These are phyloP conservation scores for Polygonum maritimum DNA, from an alignment of 148 eudicot species.

Conservation along the genomic window DNA sequence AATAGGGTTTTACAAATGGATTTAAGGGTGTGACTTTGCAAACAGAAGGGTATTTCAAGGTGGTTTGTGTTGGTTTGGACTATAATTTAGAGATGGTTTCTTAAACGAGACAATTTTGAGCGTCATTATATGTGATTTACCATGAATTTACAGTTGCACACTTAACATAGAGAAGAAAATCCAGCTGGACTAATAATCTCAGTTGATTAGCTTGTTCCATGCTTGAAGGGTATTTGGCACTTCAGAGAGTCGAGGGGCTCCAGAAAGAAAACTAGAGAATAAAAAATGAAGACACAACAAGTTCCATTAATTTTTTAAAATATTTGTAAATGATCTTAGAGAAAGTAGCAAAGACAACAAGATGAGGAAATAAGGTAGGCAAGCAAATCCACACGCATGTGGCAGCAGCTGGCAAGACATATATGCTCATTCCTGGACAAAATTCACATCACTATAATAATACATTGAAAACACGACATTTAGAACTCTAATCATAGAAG, in stretches of 20 bases:
- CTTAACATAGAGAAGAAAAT: too few species aligned
- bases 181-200: too few species aligned
- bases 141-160: too few species aligned
- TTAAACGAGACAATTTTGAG: too few species aligned
- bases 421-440: neutral
- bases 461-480: neutral
- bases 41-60: too few species aligned
- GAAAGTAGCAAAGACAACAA: neutral
- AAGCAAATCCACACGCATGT: conserved; percentile 3
- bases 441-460: neutral
- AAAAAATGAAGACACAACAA: neutral
- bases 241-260: neutral
- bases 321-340: neutral
- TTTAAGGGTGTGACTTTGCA: too few species aligned
- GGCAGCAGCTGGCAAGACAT: conserved; percentile 6
- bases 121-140: too few species aligned
- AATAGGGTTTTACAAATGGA: too few species aligned
- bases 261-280: neutral
- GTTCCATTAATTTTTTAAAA: neutral
- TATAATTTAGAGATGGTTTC: too few species aligned
- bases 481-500: neutral
- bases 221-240: too few species aligned
- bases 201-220: too few species aligned
- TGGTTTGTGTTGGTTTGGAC: too few species aligned
- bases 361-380: neutral